Evolutionary conservation across 1,284 basidiomycete genomes (phyloP), one percentile per base, ranked within the genome.

Genomic region (Ustilago hordei): DNA sequence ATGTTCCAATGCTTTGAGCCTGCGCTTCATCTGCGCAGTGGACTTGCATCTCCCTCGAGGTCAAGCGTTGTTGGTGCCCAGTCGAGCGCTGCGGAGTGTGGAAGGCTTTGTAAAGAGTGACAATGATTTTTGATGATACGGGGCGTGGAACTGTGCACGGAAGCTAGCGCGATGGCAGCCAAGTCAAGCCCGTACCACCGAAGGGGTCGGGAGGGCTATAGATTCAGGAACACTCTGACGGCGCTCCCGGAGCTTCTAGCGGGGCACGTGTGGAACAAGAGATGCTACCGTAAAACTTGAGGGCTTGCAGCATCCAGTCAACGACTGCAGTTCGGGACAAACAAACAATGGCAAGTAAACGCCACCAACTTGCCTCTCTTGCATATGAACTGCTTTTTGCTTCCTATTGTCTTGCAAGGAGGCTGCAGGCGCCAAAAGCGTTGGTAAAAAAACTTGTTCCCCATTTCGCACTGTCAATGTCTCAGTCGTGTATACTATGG

Each of bases 291-390:
- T 17, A 12, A 17, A 41, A 41, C 13, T 17, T 41, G 17, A 41
- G 11, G n/a, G 6, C 28, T 50, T 12, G 48, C 12, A 12, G 15
- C 48, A 31, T 15, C 48, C 4, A 12, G 3, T 50, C 28, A 23
- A 54, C 11, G 1, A n/a, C 52, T 34, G 52, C 52, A 17, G n/a
- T 36, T 54, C 34, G 52, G n/a, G 52, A 50, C 48, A 50, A 50
- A 38, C 32, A 54, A 54, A 54, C 52, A 36, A 54, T 54, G n/a
- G 52, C 17, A 19, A 34, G 35, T n/a, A 38, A 54, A 54, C 52
- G 52, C 52, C 52, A 54, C 52, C n/a, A 19, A 36, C 12, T n/a
- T 36, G 52, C 52, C 17, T 23, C 32, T 54, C n/a, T 17, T 34
- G 52, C 52, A 38, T 35, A 32, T 38, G 11, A 28, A 28, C 11